A percentile compares a stretch with the other conserved stretches of the same genome.
Conservation (phyloP, 805 yeast species). For the Kregervanrija delftensis region DNA sequence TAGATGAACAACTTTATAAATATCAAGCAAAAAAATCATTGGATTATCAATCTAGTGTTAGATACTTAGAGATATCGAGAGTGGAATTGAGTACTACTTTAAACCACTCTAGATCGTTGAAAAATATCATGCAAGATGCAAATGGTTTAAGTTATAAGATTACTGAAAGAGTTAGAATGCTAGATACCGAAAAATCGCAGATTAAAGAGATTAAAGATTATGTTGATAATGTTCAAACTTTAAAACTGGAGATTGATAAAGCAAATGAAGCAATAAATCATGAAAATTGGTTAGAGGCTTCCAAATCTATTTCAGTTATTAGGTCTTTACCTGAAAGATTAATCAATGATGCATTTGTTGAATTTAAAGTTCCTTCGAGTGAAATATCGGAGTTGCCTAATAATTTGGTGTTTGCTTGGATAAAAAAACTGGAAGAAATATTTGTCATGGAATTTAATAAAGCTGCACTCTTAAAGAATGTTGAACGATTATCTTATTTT, state of each 20-base stretch:
- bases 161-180: slow-evolving; percentile 59
- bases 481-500: slow-evolving; percentile 64
- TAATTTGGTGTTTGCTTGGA: slow-evolving; percentile 50
- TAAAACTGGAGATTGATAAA: slow-evolving; percentile 59
- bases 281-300: slow-evolving; percentile 72
- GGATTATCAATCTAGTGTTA: slow-evolving; percentile 30
- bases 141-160: slow-evolving; percentile 59
- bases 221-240: slow-evolving; percentile 56
- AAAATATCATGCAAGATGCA: slow-evolving; percentile 49
- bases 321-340: slow-evolving; percentile 47
- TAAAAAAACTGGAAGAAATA: slow-evolving; percentile 44
- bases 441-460: slow-evolving; percentile 59
- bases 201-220: slow-evolving; percentile 57
- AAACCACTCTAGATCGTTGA: slow-evolving; percentile 48
- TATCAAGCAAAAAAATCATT: slow-evolving; percentile 27
- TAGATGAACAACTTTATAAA: slow-evolving; percentile 18
- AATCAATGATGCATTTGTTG: slow-evolving; percentile 61
- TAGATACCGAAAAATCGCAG: slow-evolving; percentile 64
- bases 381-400: slow-evolving; percentile 79
- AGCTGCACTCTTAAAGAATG: slow-evolving; percentile 63
- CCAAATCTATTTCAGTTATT: slow-evolving; percentile 53
- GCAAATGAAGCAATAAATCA: slow-evolving; percentile 64
- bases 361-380: slow-evolving; percentile 75
- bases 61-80: slow-evolving; percentile 50
- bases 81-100: slow-evolving; percentile 60